These are phyloP conservation scores for Trametes sp. DNA, from an alignment of 1,284 basidiomycete genomes.

Conservation along the genomic window DNA sequence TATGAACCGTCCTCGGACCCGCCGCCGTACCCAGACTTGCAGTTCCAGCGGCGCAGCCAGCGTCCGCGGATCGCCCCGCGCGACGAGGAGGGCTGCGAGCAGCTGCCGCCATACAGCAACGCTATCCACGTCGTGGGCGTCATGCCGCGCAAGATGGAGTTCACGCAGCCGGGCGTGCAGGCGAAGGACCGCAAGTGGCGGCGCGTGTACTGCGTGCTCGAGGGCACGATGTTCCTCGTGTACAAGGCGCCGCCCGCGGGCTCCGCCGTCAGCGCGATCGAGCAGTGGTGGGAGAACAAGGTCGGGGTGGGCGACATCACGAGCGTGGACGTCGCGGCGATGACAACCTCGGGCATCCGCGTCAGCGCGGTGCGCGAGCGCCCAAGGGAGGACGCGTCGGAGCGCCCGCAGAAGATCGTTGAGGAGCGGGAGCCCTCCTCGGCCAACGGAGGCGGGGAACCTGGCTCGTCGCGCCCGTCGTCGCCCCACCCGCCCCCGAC, in stretches of 20 bases:
- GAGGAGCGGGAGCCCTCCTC: conserved; percentile 24
- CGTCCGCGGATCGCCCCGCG: conserved; percentile 50
- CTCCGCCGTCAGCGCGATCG: conserved; percentile 58
- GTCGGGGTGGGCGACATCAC: conserved; percentile 72
- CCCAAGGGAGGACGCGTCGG: conserved; percentile 24
- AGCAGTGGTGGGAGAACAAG: conserved; percentile 78
- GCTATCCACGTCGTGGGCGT: conserved; percentile 84
- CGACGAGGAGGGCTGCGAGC: conserved; percentile 83
- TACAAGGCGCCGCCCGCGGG: conserved; percentile 72
- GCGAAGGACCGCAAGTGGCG: conserved; percentile 94
- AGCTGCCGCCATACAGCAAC: conserved; percentile 86
- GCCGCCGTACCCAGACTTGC: conserved; percentile 56
- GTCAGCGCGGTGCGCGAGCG: conserved; percentile 36
- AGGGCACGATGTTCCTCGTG: conserved; percentile 89
- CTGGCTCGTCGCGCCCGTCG: neutral
- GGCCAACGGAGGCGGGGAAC: neutral
- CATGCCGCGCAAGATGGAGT: conserved; percentile 96
- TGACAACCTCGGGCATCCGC: conserved; percentile 32
- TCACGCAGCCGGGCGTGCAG: conserved; percentile 84
- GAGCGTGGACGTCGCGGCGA: conserved; percentile 31
- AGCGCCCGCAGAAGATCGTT: conserved; percentile 33
- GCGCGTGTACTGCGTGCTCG: conserved; percentile 87
- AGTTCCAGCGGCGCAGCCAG: conserved; percentile 40
- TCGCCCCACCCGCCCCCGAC: conserved; percentile 24
- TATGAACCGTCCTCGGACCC: conserved; percentile 55